Evolutionary conservation across 176 grass and related monocot species (phyloP).

Genomic region (Lolium multiflorum): DNA sequence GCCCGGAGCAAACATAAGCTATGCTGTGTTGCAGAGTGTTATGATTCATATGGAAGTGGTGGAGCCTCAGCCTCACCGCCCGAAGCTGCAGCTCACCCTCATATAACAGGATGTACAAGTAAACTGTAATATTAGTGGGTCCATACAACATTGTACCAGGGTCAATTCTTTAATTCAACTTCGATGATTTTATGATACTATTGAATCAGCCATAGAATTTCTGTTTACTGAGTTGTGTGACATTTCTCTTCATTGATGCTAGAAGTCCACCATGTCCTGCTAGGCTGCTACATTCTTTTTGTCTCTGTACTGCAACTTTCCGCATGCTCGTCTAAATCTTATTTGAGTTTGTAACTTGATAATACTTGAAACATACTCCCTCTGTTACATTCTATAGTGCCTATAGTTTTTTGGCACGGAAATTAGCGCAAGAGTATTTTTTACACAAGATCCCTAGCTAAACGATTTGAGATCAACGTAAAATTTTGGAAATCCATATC

Average conservation of each 20-base stretch:
- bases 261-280: not conserved
- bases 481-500: too few species aligned
- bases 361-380: not conserved
- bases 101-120: slow-evolving; percentile 50
- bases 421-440: too few species aligned
- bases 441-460: too few species aligned
- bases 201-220: slow-evolving; percentile 15
- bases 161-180: slow-evolving; percentile 22
- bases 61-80: slow-evolving; percentile 94
- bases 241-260: not conserved
- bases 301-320: not conserved
- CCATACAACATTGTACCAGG: not conserved
- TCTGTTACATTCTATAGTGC: too few species aligned
- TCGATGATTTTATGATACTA: slow-evolving; percentile 5
- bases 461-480: too few species aligned
- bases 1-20: slow-evolving; percentile 63
- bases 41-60: slow-evolving; percentile 98
- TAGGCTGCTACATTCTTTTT: not conserved
- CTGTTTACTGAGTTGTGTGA: not conserved
- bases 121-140: slow-evolving; percentile 32
- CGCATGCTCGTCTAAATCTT: not conserved
- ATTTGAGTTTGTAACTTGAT: not conserved
- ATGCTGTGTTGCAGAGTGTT: slow-evolving; percentile 72
- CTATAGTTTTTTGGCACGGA: too few species aligned
- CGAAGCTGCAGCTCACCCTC: slow-evolving; percentile 91